Conservation (phyloP, 2,329 filamentous ascomycete genomes). For the Trichoderma sp. region DNA sequence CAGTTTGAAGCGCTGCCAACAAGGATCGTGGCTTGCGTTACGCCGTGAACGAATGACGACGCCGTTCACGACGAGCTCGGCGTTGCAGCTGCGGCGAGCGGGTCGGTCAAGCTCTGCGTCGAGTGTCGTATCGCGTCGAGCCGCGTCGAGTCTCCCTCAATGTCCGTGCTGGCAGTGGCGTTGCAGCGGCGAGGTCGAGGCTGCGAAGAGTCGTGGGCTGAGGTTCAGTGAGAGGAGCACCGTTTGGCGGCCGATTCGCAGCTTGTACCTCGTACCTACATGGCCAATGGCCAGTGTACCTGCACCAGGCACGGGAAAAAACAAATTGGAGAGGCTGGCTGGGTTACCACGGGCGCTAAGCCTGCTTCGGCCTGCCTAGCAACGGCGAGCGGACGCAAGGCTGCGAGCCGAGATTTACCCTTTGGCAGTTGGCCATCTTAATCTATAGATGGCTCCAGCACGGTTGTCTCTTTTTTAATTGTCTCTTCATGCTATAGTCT, state of each 20-base stretch:
- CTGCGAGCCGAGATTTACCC: neutral
- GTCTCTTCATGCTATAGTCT: neutral
- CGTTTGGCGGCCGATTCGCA: neutral
- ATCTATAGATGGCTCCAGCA: neutral
- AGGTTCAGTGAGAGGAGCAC: neutral
- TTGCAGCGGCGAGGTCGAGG: neutral
- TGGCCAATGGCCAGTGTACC: neutral
- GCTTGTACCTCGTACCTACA: neutral
- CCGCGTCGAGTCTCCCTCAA: neutral
- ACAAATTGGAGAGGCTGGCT: conserved; percentile 22
- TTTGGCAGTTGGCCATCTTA: neutral
- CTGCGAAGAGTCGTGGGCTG: conserved; percentile 10
- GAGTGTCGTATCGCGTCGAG: neutral
- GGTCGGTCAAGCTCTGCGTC: neutral
- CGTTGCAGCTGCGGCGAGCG: neutral
- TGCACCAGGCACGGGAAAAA: conserved; percentile 7
- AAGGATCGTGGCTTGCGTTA: conserved; percentile 1
- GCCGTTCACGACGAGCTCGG: neutral
- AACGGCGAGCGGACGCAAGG: neutral
- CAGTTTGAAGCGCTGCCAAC: conserved; percentile 1
- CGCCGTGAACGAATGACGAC: neutral
- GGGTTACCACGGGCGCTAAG: neutral
- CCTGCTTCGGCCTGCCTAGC: neutral
- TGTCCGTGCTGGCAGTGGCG: neutral
- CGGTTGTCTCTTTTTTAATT: neutral